Evolutionary conservation across 352 stramenopile genomes (phyloP), one percentile per base, ranked within the genome.

Genomic region (Globisporangium nunn): DNA sequence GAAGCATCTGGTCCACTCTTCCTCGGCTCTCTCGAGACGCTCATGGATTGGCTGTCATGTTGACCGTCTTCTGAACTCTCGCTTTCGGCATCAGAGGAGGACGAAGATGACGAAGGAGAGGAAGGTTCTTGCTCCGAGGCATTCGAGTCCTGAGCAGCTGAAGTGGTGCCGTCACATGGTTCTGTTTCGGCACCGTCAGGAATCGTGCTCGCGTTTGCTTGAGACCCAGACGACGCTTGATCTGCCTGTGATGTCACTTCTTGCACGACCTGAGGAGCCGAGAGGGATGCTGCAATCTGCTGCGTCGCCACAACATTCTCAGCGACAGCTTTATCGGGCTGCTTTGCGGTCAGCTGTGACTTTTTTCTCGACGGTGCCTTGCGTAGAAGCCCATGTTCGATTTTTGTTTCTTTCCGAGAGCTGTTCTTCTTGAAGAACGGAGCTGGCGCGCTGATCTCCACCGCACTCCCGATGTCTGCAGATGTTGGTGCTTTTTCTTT

Each of bases 1-100:
- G 67, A 68, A 14, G 63, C 71, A 4, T 46, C 45, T 28, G 54
- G 44, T 6, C 44, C 57, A n/a, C 53, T 44, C 40, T 23, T 45
- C 35, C 52, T 53, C n/a, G 40, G 37, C 23, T 40, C 31, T n/a
- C 10, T 54, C 12, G 29, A 15, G 5, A 11, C 23, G n/a, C 14
- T 41, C 5, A 15, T 11, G 6, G 14, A 8, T 15, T 39, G 23
- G 23, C 23, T 30, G 12, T 33, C 52, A 17, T 44, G 29, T 7
- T 23, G 23, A 23, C 23, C 18, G 2, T 52, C 49, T 1, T 45
- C 49, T 6, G 28, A 17, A 18, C 40, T 39, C 15, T 63, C 31
- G 58, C 44, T 58, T 29, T 54, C 52, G 5, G 23, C 44, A 8
- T 39, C 44, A 14, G 51, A 53, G 3, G 40, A 28, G 12, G 43